Conservation (phyloP, 345 rosid species). For the Zanthoxylum bungeanum region DNA sequence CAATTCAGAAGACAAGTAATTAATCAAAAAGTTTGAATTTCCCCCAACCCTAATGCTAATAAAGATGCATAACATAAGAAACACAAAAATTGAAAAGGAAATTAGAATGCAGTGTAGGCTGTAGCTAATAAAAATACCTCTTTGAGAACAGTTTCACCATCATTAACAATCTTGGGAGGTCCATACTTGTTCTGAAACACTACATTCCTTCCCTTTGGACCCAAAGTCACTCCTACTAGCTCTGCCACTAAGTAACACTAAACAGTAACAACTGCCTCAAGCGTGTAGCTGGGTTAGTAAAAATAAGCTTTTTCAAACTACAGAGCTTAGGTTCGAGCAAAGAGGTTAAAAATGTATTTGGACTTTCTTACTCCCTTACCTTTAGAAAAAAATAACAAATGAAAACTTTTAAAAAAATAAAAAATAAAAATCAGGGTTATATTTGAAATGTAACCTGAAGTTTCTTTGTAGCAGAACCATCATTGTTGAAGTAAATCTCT, state of each 20-base stretch:
- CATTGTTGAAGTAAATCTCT: slow-evolving; percentile 79
- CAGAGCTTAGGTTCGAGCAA: too few species aligned
- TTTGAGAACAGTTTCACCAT: slow-evolving; percentile 92
- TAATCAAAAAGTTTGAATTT: slow-evolving; percentile 1
- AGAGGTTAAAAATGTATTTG: too few species aligned
- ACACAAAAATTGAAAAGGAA: not conserved
- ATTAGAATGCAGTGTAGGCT: not conserved
- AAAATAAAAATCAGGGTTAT: not conserved
- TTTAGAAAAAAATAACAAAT: too few species aligned
- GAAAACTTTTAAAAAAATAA: not conserved
- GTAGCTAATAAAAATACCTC: slow-evolving; percentile 37
- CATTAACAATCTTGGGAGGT: slow-evolving; percentile 92
- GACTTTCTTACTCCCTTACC: too few species aligned
- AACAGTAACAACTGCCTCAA: too few species aligned
- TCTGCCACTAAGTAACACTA: slow-evolving; percentile 81
- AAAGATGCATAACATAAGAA: not conserved
- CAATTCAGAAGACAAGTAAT: not conserved
- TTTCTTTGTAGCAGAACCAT: slow-evolving; percentile 78
- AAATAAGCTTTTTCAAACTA: too few species aligned
- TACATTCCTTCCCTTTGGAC: slow-evolving; percentile 95
- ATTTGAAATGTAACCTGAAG: slow-evolving; percentile 51
- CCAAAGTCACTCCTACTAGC: slow-evolving; percentile 87
- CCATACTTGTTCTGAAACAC: slow-evolving; percentile 91
- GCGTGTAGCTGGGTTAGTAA: too few species aligned
- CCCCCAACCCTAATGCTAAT: not conserved